Conservation (phyloP, 106 monocot species). For the Amphibolis antarctica region DNA sequence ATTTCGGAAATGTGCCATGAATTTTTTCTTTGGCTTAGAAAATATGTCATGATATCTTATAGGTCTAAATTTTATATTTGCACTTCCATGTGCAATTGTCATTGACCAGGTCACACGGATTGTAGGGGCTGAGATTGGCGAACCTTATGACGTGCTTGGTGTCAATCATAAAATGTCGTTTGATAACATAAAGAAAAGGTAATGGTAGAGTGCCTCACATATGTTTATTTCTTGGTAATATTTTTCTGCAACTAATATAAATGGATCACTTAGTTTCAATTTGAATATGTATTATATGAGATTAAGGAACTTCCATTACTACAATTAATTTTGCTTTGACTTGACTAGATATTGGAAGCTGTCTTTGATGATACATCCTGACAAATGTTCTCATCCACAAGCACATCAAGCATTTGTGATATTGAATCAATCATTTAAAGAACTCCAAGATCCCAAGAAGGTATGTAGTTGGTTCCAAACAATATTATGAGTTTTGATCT, state of each 20-base stretch:
- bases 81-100: not conserved
- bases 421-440: conserved; percentile 86
- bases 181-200: conserved; percentile 95
- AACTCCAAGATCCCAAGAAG: conserved; percentile 86
- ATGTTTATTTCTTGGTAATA: not conserved
- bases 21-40: not conserved
- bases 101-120: conserved; percentile 62
- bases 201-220: not conserved
- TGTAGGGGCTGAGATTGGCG: conserved; percentile 42
- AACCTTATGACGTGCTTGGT: conserved; percentile 92
- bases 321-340: conserved; percentile 1
- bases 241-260: not conserved
- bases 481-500: not conserved
- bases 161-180: conserved; percentile 80
- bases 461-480: conserved; percentile 18
- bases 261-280: not conserved
- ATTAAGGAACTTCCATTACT: too few species aligned
- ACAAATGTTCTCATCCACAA: conserved; percentile 95
- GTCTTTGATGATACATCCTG: conserved; percentile 96
- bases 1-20: not conserved
- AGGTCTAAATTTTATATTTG: not conserved
- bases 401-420: conserved; percentile 91
- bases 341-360: conserved; percentile 80
- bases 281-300: too few species aligned
- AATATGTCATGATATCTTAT: not conserved